Percentiles rank a stretch among this genome's conserved stretches.
Conservation (phyloP, 352 stramenopile species). For the Pythium phragmiticola region DNA sequence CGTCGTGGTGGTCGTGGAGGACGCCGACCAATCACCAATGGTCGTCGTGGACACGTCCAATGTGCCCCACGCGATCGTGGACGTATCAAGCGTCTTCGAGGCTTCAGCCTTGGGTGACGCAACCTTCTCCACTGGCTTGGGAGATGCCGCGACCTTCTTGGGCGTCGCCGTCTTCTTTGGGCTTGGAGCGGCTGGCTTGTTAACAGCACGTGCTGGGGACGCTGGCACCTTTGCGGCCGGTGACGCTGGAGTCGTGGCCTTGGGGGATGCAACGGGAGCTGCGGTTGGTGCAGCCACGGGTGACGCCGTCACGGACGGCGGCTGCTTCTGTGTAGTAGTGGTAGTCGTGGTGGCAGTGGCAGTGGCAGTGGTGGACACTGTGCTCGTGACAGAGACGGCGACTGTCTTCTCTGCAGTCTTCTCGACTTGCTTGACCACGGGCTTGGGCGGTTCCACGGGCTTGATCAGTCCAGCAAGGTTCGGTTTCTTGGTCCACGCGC, state of each 20-base stretch:
- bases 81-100: constrained; percentile 42
- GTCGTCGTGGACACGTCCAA: constrained; percentile 62
- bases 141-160: constrained; percentile 24
- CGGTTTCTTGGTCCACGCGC: constrained; percentile 33
- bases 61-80: constrained; percentile 61
- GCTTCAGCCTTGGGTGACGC: constrained; percentile 25
- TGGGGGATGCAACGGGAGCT: constrained; percentile 3
- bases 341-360: not conserved
- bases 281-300: not conserved
- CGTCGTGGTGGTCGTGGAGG: constrained; percentile 20
- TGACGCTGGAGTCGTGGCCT: constrained; percentile 1
- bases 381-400: not conserved
- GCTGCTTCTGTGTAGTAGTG: constrained; percentile 3
- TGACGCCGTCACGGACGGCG: not conserved
- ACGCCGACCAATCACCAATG: constrained; percentile 63
- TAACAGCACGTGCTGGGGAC: not conserved
- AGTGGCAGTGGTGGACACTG: constrained; percentile 1
- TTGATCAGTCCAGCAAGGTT: constrained; percentile 27
- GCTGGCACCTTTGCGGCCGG: constrained; percentile 2
- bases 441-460: constrained; percentile 15
- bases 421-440: constrained; percentile 12
- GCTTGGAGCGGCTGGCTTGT: constrained; percentile 2
- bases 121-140: constrained; percentile 23
- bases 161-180: constrained; percentile 24
- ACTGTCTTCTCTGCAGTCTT: constrained; percentile 1